These are phyloP conservation scores for Colletotrichum eleusines DNA, from an alignment of 2,329 filamentous ascomycete species.

Conservation along the genomic window DNA sequence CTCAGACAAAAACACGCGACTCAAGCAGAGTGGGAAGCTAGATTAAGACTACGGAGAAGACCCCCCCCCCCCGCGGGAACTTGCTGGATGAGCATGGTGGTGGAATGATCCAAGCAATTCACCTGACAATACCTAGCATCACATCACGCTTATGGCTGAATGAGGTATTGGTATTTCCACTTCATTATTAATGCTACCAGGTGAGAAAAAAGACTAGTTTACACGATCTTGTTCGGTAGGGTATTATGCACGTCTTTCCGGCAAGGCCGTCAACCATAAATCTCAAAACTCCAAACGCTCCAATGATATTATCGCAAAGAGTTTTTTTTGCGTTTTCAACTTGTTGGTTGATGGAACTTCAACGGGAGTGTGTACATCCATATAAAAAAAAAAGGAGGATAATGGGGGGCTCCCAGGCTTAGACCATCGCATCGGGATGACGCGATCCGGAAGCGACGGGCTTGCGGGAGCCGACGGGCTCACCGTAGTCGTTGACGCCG, in stretches of 20 bases:
- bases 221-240: not conserved
- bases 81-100: too few species aligned
- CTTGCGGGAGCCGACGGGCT: constrained; percentile 27
- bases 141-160: too few species aligned
- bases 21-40: too few species aligned
- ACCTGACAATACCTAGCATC: not conserved
- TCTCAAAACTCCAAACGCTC: constrained; percentile 6
- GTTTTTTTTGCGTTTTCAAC: not conserved
- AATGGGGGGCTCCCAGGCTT: not conserved
- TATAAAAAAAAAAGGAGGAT: too few species aligned
- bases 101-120: not conserved
- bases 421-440: constrained; percentile 32
- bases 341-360: not conserved
- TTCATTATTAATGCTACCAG: not conserved
- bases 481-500: constrained; percentile 10
- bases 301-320: not conserved
- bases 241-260: constrained; percentile 15
- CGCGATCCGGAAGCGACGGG: constrained; percentile 32
- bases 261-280: constrained; percentile 14
- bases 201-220: not conserved
- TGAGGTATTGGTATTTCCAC: not conserved
- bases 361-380: too few species aligned
- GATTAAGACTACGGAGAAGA: too few species aligned
- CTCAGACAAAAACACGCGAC: too few species aligned
- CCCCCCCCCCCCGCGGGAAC: rapidly evolving